Evolutionary conservation across 1,284 basidiomycete species (phyloP).

Genomic region (Meripilus lineatus): DNA sequence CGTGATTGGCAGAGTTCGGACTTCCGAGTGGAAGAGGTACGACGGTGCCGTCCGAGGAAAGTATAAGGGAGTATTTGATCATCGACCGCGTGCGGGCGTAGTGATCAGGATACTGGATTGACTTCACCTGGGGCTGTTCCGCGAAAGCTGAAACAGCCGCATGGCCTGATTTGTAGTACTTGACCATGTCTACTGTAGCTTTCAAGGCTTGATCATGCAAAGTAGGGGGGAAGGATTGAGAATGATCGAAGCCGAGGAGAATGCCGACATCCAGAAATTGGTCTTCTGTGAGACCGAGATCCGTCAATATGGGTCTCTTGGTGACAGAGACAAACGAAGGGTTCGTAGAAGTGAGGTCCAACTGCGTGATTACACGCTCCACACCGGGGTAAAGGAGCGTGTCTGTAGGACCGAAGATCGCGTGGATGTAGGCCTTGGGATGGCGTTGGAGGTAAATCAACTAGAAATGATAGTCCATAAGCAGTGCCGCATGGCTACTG

Average conservation of each 20-base stretch:
- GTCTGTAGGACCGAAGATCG: conserved; percentile 90
- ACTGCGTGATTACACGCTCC: conserved; percentile 86
- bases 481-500: conserved; percentile 1
- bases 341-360: conserved; percentile 65
- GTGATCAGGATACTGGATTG: conserved; percentile 76
- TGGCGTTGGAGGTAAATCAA: conserved; percentile 94
- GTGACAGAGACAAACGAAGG: conserved; percentile 84
- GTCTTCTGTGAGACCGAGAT: conserved; percentile 79
- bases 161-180: conserved; percentile 84
- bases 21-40: conserved; percentile 84
- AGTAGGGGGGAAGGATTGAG: conserved; percentile 82
- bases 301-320: conserved; percentile 73
- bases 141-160: conserved; percentile 74
- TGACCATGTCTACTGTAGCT: conserved; percentile 84
- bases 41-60: conserved; percentile 88
- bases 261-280: conserved; percentile 95
- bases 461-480: conserved; percentile 34
- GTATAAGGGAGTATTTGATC: conserved; percentile 89
- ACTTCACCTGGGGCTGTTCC: conserved; percentile 76
- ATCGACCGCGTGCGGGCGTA: conserved; percentile 90
- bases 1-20: conserved; percentile 42
- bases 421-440: conserved; percentile 90
- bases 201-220: conserved; percentile 78
- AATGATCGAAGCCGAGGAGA: conserved; percentile 87
- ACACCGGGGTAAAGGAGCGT: conserved; percentile 87